A percentile compares a stretch with the other conserved stretches of the same genome.
Evolutionary conservation across 164 flowering plant species (phyloP).

Genomic region (Euptelea pleiosperma): DNA sequence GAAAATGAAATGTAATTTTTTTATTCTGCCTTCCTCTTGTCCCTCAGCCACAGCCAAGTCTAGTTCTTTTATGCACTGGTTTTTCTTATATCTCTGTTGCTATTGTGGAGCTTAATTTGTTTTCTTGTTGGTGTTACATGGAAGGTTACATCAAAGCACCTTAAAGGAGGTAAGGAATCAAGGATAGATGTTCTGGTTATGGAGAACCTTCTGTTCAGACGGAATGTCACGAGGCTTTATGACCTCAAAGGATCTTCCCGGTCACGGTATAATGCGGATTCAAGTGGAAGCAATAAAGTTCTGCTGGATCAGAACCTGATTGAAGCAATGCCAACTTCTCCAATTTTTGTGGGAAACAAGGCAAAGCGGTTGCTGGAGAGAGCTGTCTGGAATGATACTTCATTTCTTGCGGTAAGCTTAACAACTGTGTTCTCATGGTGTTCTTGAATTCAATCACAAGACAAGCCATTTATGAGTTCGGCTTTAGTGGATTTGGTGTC

Average conservation of each 20-base stretch:
- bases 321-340: constrained; percentile 98
- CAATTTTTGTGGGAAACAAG: constrained; percentile 96
- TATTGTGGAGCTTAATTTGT: not conserved
- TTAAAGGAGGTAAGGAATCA: constrained; percentile 83
- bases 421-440: not conserved
- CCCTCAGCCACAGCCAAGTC: not conserved
- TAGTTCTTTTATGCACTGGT: not conserved
- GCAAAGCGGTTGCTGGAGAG: constrained; percentile 89
- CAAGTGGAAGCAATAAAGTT: constrained; percentile 90
- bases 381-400: constrained; percentile 99
- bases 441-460: not conserved
- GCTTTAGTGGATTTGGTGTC: not conserved
- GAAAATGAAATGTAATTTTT: too few species aligned
- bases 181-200: constrained; percentile 89
- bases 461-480: not conserved
- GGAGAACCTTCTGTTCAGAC: constrained; percentile 89
- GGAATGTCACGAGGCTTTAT: constrained; percentile 74
- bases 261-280: constrained; percentile 88
- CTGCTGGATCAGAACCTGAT: constrained; percentile 91
- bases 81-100: too few species aligned
- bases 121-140: constrained; percentile 13
- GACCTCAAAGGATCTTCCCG: constrained; percentile 96
- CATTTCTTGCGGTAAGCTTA: constrained; percentile 90
- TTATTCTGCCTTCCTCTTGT: too few species aligned
- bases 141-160: constrained; percentile 76